Base-by-base conservation (phyloP, 1,284 basidiomycete genomes). In the Coniophora puteana region DNA sequence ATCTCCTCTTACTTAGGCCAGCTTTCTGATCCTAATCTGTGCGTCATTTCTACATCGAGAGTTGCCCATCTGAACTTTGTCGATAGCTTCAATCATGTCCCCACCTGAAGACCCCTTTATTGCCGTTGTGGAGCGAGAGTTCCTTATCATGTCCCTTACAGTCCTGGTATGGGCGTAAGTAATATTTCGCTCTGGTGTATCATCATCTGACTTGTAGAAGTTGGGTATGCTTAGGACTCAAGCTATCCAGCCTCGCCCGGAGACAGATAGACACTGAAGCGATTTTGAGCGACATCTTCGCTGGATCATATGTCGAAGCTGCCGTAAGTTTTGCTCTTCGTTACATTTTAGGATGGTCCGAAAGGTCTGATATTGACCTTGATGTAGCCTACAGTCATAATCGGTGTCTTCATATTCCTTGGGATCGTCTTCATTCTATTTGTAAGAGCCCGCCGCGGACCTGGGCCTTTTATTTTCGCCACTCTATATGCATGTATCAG, bases 81-180 rank as follows among this genome's bases (percentile, higher is more conserved):
- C 27, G 24, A 4, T 44, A 85, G 83, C 74, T 2, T 67, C 78
- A 0, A 76, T 87, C 49, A 55, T 90, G 8, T 81, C 81, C 11
- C 83, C 87, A 1, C 83, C 86, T 0, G 67, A 59, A 29, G 81
- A 83, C 36, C 83, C 85, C 0, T 81, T 89, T 45, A 66, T 83
- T 10, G 69, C 73, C 3, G 78, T 85, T 3, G 54, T 88, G 16
- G 86, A 90, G 53, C 76, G 83, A 5, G 86, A 89, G 51, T 45
- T 78, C 12, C 65, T 78, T n/a, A 76, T 83, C 21, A 50, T 86
- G 3, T 35, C 72, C 1, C 76, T 81, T 25, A 71, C 72, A 1
- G 52, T 65, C 7, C 21, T 65, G 7, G 68, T 72, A 17, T 90
- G 84, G 84, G 83, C 76, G 81, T 83, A 49, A 58, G 80, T 76